Evolutionary conservation across 257 asterid species (phyloP).

Genomic region (Nicotiana obtusifolia): DNA sequence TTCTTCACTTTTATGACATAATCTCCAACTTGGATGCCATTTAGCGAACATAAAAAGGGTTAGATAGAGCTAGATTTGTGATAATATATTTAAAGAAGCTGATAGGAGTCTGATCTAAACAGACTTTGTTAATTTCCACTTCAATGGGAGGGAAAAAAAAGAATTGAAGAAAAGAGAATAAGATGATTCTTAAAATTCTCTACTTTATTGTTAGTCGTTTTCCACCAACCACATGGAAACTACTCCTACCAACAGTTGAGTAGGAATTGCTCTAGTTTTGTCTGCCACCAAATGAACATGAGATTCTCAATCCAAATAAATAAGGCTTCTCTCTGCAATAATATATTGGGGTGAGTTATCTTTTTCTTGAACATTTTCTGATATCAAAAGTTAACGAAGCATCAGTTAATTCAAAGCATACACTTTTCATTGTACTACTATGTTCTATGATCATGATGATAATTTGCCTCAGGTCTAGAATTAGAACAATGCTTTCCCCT

Average conservation of each 20-base stretch:
- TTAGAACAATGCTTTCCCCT: too few species aligned
- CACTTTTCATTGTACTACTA: neutral
- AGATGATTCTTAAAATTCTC: conserved; percentile 13
- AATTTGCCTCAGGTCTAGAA: neutral
- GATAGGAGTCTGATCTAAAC: conserved; percentile 47
- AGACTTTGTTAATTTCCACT: conserved; percentile 21
- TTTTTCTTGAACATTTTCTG: neutral
- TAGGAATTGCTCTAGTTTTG: conserved; percentile 35
- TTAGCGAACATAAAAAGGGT: neutral
- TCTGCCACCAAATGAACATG: conserved; percentile 79
- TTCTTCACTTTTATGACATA: conserved; percentile 14
- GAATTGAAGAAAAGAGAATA: neutral
- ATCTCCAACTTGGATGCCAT: conserved; percentile 6
- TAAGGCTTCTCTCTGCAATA: conserved; percentile 7
- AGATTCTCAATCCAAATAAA: conserved; percentile 45
- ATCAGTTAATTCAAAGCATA: neutral
- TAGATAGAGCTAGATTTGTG: neutral
- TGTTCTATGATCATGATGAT: conserved; percentile 2
- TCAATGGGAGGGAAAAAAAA: neutral
- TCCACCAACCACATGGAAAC: conserved; percentile 54
- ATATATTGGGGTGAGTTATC: neutral
- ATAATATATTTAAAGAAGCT: conserved; percentile 18
- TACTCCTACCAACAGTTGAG: conserved; percentile 25
- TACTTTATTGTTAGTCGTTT: conserved; percentile 18
- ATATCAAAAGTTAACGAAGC: conserved; percentile 3